These are phyloP conservation scores for Coemansia umbellata DNA, from an alignment of 192 early-diverging fungal species.

Conservation along the genomic window DNA sequence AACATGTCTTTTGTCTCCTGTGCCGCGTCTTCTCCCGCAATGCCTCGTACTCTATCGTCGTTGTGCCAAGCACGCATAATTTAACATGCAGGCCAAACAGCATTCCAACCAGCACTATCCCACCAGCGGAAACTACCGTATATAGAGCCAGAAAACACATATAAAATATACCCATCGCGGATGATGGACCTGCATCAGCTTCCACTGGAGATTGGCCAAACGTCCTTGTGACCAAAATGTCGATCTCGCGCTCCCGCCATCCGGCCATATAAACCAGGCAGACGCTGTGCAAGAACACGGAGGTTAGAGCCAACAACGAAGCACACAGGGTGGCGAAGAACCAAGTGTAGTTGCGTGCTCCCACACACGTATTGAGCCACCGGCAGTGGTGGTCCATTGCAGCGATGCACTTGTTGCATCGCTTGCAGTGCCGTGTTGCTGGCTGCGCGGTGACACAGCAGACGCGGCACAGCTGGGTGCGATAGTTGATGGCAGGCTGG, in stretches of 20 bases:
- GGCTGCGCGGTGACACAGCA: slow-evolving; percentile 15
- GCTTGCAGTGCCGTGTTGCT: slow-evolving; percentile 49
- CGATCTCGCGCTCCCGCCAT: slow-evolving; percentile 8
- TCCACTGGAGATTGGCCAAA: too few species aligned
- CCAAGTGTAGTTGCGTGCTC: slow-evolving; percentile 16
- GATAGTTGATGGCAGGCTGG: slow-evolving; percentile 23
- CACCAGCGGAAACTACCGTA: not conserved
- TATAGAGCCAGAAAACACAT: slow-evolving; percentile 24
- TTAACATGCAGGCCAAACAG: slow-evolving; percentile 34
- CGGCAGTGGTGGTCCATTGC: slow-evolving; percentile 33
- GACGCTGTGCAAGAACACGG: slow-evolving; percentile 1
- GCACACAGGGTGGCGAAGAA: slow-evolving; percentile 25
- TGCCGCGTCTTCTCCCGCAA: slow-evolving; percentile 5
- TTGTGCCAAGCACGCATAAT: slow-evolving; percentile 19
- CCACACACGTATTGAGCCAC: slow-evolving; percentile 42
- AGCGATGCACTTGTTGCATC: slow-evolving; percentile 50
- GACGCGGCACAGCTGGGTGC: slow-evolving; percentile 31
- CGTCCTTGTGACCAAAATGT: not conserved
- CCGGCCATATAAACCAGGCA: slow-evolving; percentile 22
- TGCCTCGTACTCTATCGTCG: slow-evolving; percentile 36
- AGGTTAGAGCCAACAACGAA: slow-evolving; percentile 8
- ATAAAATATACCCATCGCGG: too few species aligned
- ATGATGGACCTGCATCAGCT: too few species aligned
- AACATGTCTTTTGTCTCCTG: too few species aligned
- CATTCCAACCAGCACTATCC: slow-evolving; percentile 11